Percentiles rank a stretch among this genome's conserved stretches.
phyloP scores from a whole-genome alignment of 2,329 filamentous ascomycete species.

The Clarireedia paspali region DNA sequence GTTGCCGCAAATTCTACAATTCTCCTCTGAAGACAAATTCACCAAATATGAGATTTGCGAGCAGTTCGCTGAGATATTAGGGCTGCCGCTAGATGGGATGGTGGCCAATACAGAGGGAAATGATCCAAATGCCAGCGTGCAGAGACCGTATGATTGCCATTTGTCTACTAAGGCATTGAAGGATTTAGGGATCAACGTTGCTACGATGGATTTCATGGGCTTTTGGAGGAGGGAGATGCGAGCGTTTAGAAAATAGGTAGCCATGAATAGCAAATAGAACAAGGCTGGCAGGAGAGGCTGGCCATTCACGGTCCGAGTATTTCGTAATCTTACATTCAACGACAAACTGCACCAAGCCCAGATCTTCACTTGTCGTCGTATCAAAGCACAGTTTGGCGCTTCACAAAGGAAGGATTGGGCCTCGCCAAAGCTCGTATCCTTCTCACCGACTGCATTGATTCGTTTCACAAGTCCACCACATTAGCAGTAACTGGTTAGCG shows the following conservation, averaged over 20 bases:
- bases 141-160: conserved; percentile 83
- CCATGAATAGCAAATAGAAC: neutral
- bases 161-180: conserved; percentile 68
- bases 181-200: conserved; percentile 66
- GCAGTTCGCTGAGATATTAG: conserved; percentile 71
- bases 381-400: neutral
- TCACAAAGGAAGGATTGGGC: neutral
- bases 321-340: too few species aligned
- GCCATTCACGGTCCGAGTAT: too few species aligned
- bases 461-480: too few species aligned
- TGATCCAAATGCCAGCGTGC: conserved; percentile 61
- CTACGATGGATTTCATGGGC: conserved; percentile 64
- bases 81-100: conserved; percentile 60
- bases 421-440: too few species aligned
- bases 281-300: too few species aligned
- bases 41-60: conserved; percentile 89
- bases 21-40: conserved; percentile 76
- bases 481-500: too few species aligned
- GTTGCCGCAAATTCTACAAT: conserved; percentile 69
- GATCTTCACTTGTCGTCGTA: too few species aligned
- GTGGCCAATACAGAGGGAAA: conserved; percentile 63
- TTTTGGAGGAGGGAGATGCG: conserved; percentile 70
- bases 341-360: too few species aligned
- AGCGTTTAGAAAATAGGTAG: conserved; percentile 38
- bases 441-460: too few species aligned